phyloP scores from a whole-genome alignment of 495 filamentous ascomycete species.

The Wilcoxina mikolae region DNA sequence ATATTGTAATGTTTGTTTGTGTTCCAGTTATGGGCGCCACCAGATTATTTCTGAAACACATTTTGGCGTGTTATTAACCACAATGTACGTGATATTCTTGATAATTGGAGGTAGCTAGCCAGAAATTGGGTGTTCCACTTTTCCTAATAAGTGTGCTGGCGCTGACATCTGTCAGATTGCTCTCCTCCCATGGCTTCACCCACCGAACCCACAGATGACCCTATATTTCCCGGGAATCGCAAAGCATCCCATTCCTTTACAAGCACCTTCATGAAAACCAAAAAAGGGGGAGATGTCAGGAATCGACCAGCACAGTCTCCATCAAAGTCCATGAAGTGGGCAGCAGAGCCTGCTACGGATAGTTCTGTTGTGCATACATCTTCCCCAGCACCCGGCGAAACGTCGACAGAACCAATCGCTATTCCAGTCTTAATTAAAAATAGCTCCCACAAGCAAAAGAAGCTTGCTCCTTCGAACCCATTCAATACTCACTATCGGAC shows the following conservation, averaged over 20 bases:
- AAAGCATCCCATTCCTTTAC: conserved; percentile 25
- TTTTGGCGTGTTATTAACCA: no score
- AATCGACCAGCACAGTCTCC: conserved; percentile 24
- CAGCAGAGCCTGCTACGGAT: conserved; percentile 3
- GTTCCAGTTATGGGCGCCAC: no score
- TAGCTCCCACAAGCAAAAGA: conserved; percentile 24
- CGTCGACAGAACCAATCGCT: conserved; percentile 18
- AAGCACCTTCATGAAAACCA: conserved; percentile 22
- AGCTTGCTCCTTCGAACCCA: conserved; percentile 23
- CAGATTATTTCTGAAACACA: no score
- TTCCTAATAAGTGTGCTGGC: no score
- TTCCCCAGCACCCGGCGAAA: not conserved
- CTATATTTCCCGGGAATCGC: conserved; percentile 21
- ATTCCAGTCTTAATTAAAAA: conserved; percentile 18
- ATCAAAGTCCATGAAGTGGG: conserved; percentile 15
- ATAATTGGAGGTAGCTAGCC: no score
- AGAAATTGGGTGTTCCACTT: no score
- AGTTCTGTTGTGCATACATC: not conserved
- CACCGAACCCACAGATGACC: conserved; percentile 20
- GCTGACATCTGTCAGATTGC: conserved; percentile 3
- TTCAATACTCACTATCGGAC: conserved; percentile 29
- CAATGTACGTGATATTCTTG: no score
- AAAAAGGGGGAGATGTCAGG: conserved; percentile 22
- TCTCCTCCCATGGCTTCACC: conserved; percentile 22
- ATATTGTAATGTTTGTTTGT: no score